Base-by-base conservation (phyloP, 2,329 filamentous ascomycete genomes). In the Alternaria atra region DNA sequence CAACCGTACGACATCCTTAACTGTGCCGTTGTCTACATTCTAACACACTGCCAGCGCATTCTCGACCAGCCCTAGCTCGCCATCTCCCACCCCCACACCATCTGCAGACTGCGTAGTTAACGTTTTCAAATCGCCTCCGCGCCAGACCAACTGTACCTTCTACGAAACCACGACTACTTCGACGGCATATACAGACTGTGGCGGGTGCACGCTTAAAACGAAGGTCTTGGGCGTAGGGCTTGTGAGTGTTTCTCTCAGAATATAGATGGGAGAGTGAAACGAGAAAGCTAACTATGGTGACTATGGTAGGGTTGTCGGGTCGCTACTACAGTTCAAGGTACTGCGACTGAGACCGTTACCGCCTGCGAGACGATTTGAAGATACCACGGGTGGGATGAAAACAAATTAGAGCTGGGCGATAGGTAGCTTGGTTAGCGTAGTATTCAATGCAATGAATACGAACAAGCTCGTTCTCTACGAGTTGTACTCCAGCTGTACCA, bases 101-200 rank as follows among this genome's bases (percentile, higher is more conserved):
- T 25, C 48, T 25, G 30, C 60, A 35, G 61, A 60, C 17, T 76
- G 73, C 57, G 68, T 55, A 1, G 55, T 63, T 12, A 61, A 52
- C 7, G 50, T 72, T 5, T 43, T 72, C 8, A 65, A 63, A 32
- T 34, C 46, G n/a, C 73, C 73, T 1, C 62, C 67, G 0, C 54
- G 70, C 20, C 52, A 58, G 6, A 54, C 35, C 1, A 54, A 68
- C 27, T 76, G 74, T 55, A 76, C 72, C 5, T 69, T 71, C 9
- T 65, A 67, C 43, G 52, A 61, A 15, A 61, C 58, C 8, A 75
- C 73, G 4, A 56, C 52, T 15, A 77, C 74, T 0, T 43, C 43
- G 8, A 77, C 73, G 5, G 55, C 52, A 2, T 73, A 71, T n/a
- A 72, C 65, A 2, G 65, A 76, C 12, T 77, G 75, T 23, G 62